Conservation (phyloP, 257 asterid genomes). For the Cordia subcordata region DNA sequence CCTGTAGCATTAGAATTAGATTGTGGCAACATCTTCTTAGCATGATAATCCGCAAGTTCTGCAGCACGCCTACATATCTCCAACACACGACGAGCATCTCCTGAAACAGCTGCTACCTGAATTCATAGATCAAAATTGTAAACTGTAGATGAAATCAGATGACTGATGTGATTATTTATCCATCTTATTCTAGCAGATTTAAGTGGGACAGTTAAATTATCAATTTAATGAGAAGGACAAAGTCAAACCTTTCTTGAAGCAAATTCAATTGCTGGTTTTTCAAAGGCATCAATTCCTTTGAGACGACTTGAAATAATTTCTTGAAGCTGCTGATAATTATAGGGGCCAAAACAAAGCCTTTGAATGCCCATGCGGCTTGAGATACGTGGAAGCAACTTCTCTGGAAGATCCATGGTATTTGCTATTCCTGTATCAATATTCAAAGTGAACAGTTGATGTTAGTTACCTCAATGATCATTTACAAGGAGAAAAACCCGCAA, state of each 20-base stretch:
- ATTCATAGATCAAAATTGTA: conserved; percentile 14
- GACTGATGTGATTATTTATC: conserved; percentile 1
- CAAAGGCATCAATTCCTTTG: conserved; percentile 79
- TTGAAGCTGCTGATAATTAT: conserved; percentile 87
- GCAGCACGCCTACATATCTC: conserved; percentile 99
- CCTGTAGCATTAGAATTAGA: conserved; percentile 48
- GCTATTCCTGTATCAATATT: conserved; percentile 67
- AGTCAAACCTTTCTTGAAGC: conserved; percentile 86
- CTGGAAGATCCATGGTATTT: conserved; percentile 99
- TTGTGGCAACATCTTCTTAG: conserved; percentile 36
- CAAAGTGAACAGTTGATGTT: conserved; percentile 5
- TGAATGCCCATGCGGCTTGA: conserved; percentile 99
- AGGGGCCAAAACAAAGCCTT: conserved; percentile 98
- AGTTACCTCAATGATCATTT: not conserved
- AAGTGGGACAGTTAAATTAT: conserved; percentile 1
- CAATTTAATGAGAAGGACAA: conserved; percentile 7
- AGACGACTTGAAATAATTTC: conserved; percentile 85
- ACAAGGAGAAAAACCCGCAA: conserved; percentile 12
- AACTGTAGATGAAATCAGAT: conserved; percentile 10
- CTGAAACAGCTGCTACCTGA: conserved; percentile 97
- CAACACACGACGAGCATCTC: conserved; percentile 97
- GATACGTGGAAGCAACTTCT: conserved; percentile 91
- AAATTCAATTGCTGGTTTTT: conserved; percentile 82
- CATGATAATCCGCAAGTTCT: conserved; percentile 78
- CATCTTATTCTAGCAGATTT: not conserved